Percentiles rank a stretch among this genome's conserved stretches.
phyloP scores from a whole-genome alignment of 2,329 filamentous ascomycete species.

The Aspergillus sp. region DNA sequence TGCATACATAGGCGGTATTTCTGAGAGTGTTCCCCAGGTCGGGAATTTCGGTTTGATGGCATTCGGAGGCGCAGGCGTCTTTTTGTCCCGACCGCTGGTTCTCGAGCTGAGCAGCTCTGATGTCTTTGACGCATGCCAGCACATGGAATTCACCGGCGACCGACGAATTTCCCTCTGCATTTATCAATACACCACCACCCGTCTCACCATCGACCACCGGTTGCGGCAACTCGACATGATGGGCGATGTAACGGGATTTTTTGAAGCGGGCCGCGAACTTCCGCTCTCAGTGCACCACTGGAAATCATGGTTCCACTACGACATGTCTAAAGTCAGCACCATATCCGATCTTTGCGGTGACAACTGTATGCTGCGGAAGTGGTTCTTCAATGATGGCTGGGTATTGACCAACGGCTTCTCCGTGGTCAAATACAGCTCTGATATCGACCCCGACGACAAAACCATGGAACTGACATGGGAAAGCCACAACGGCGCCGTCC shows the following conservation, averaged over 20 bases:
- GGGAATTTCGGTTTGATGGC: slow-evolving; percentile 54
- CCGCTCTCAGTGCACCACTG: slow-evolving; percentile 56
- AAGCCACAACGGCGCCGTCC: slow-evolving; percentile 38
- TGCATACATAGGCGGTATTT: slow-evolving; percentile 54
- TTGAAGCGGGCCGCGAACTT: slow-evolving; percentile 50
- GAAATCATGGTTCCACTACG: slow-evolving; percentile 31
- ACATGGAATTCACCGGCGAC: slow-evolving; percentile 47
- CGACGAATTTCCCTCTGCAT: slow-evolving; percentile 56
- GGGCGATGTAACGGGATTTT: slow-evolving; percentile 55
- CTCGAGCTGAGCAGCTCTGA: slow-evolving; percentile 38
- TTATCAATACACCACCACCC: slow-evolving; percentile 49
- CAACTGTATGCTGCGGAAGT: slow-evolving; percentile 54
- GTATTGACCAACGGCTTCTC: slow-evolving; percentile 59
- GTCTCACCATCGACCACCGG: slow-evolving; percentile 52
- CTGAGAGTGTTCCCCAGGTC: slow-evolving; percentile 52
- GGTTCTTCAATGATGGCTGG: slow-evolving; percentile 42
- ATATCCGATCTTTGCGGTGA: slow-evolving; percentile 52
- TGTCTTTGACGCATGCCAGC: slow-evolving; percentile 47
- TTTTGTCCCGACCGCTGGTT: slow-evolving; percentile 52
- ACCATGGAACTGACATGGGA: slow-evolving; percentile 52
- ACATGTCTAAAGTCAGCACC: slow-evolving; percentile 48
- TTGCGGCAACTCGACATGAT: slow-evolving; percentile 56
- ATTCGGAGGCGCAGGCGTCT: slow-evolving; percentile 58
- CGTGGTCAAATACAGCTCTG: slow-evolving; percentile 46
- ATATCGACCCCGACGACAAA: slow-evolving; percentile 42